Conservation (phyloP, 495 filamentous ascomycete species). For the Talaromyces wortmannii region DNA sequence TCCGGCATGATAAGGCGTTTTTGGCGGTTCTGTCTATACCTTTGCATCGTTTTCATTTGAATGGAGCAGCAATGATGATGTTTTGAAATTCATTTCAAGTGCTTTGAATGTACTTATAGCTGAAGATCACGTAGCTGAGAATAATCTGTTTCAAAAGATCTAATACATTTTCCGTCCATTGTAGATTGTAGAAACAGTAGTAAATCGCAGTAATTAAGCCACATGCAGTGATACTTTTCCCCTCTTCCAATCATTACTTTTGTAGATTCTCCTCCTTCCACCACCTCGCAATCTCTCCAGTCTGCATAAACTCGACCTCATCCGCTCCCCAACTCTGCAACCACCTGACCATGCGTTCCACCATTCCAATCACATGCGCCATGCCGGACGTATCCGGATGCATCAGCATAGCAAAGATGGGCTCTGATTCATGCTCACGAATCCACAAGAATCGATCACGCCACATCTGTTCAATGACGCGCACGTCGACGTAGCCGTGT, state of each 20-base stretch:
- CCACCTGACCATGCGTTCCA: conserved; percentile 49
- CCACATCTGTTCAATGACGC: conserved; percentile 49
- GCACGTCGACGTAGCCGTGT: conserved; percentile 45
- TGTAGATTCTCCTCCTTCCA: conserved; percentile 9
- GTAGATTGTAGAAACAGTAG: too few relatives aligned
- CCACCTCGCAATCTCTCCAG: conserved; percentile 19
- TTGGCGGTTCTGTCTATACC: too few relatives aligned
- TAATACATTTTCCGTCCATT: too few relatives aligned
- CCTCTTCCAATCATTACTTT: neutral
- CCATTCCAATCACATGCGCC: conserved; percentile 55
- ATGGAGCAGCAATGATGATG: too few relatives aligned
- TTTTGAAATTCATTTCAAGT: too few relatives aligned
- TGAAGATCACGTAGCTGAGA: too few relatives aligned
- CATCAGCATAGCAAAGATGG: conserved; percentile 43
- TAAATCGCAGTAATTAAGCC: too few relatives aligned
- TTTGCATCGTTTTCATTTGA: too few relatives aligned
- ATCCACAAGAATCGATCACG: conserved; percentile 42
- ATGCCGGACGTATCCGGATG: conserved; percentile 58
- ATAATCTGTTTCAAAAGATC: too few relatives aligned
- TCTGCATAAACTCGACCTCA: conserved; percentile 38
- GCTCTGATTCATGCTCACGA: conserved; percentile 26
- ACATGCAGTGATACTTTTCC: too few relatives aligned
- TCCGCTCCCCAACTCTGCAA: conserved; percentile 35
- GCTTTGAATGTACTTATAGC: too few relatives aligned
- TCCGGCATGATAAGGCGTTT: conserved; percentile 1